A percentile compares a stretch with the other conserved stretches of the same genome.
Conservation (phyloP, 1,284 basidiomycete genomes). For the Schizopora paradoxa region DNA sequence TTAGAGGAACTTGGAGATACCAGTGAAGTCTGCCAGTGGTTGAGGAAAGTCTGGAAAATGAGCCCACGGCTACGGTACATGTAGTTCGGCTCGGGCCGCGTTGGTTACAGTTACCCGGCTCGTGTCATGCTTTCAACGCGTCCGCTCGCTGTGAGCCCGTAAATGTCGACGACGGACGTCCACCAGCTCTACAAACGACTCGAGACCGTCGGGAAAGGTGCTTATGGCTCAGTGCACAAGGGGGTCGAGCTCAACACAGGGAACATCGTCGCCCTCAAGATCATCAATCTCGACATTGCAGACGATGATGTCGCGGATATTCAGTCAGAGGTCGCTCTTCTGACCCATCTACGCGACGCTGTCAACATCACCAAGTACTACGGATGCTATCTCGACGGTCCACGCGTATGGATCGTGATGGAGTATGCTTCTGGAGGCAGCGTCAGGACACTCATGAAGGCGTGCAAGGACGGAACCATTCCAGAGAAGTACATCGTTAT, state of each 20-base stretch:
- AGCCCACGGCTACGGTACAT: background rate
- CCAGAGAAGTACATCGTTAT: constrained; percentile 89
- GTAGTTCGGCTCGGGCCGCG: no score
- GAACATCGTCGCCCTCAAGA: constrained; percentile 91
- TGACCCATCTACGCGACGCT: constrained; percentile 83
- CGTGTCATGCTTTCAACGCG: background rate
- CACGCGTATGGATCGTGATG: constrained; percentile 99
- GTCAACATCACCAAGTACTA: constrained; percentile 96
- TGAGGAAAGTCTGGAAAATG: background rate
- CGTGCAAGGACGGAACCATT: constrained; percentile 76
- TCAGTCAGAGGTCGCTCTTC: constrained; percentile 90
- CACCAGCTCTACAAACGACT: constrained; percentile 47
- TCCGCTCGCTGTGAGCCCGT: constrained; percentile 1
- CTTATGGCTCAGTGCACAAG: constrained; percentile 94
- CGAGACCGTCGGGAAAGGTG: constrained; percentile 82
- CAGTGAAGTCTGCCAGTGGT: background rate
- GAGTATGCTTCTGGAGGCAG: constrained; percentile 96
- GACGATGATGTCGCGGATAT: constrained; percentile 97
- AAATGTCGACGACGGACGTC: constrained; percentile 26
- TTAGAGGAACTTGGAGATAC: background rate
- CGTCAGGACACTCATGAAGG: constrained; percentile 83
- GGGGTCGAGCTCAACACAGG: constrained; percentile 82
- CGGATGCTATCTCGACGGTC: constrained; percentile 91
- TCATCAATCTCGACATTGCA: constrained; percentile 96
- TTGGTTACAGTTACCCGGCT: no score